Base-by-base conservation (phyloP, 2,329 filamentous ascomycete species). In the Bipolaris victoriae region DNA sequence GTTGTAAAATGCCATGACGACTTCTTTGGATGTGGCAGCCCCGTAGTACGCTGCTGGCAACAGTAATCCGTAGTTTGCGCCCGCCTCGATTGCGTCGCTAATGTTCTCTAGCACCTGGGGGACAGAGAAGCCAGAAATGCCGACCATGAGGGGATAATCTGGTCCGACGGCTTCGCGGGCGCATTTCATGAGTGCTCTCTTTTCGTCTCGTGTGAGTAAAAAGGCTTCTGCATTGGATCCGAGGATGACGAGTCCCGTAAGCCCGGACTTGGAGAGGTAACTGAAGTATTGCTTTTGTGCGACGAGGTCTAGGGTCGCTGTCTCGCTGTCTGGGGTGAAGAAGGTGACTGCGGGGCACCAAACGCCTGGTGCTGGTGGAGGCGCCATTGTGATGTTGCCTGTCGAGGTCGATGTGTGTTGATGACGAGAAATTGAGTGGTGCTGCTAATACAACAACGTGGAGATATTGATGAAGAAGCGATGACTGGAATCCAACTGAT, bases 221-320 rank as follows among this genome's bases (percentile, higher is more conserved):
- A 80, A 78, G 15, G 80, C 78, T 66, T 82, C 80, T 6, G 78
- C 79, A 51, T 81, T 82, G 46, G 79, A 80, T 18, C 80, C 80
- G 13, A 81, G 75, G 24, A 81, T 73, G 4, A 81, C 78, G 13
- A 82, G 76, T 13, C 80, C 80, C 3, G 76, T 74, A 3, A 82
- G 74, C 5, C 75, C 75, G 33, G 79, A 75, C 18, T 70, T 67
- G 15, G 77, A 76, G 51, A 82, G 75, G 63, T 81, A 81, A 5
- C 61, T 60, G 67, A 77, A 81, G 73, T 80, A 81, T 62, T 78
- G 73, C 39, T 72, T 66, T 55, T 81, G 79, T 0, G 77, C 71
- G 4, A 62, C 61, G 35, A 80, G 69, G 60, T 80, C 78, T n/a
- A 82, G 64, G 18, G 71, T 66, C 54, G 79, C 77, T 11, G 69